These are phyloP conservation scores for Colletotrichum sojae DNA, from an alignment of 2,329 filamentous ascomycete genomes.

Conservation along the genomic window DNA sequence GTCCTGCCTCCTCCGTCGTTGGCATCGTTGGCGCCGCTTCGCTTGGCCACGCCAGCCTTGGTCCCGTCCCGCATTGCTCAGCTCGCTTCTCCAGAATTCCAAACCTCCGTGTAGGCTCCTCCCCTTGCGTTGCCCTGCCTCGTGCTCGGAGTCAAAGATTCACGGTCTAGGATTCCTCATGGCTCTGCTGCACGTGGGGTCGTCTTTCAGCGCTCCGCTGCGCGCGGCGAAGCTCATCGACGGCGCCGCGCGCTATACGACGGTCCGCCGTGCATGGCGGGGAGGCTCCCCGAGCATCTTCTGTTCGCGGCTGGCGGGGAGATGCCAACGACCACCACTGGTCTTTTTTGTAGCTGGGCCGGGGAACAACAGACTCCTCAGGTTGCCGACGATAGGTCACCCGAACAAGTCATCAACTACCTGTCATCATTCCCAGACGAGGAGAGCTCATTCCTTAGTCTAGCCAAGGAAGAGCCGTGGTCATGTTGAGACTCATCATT, in stretches of 20 bases:
- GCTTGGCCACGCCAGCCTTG: conserved; percentile 20
- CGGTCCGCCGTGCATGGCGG: conserved; percentile 11
- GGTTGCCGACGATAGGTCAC: conserved; percentile 1
- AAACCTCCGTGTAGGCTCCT: background rate
- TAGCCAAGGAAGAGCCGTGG: background rate
- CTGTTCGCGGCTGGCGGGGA: conserved; percentile 13
- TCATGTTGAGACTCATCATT: background rate
- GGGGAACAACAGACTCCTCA: background rate
- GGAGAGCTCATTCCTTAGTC: background rate
- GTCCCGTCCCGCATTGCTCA: conserved; percentile 7
- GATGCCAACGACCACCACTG: conserved; percentile 8
- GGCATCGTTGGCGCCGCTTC: conserved; percentile 21
- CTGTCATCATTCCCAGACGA: background rate
- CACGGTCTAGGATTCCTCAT: conserved; percentile 1
- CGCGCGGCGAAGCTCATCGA: background rate
- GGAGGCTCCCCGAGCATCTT: background rate
- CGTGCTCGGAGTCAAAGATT: background rate
- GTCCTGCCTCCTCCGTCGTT: background rate
- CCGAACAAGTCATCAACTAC: background rate
- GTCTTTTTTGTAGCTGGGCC: background rate
- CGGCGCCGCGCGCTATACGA: conserved; percentile 3
- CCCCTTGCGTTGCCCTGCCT: background rate
- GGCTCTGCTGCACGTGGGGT: conserved; percentile 19
- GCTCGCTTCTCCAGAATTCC: background rate
- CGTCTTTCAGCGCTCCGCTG: conserved; percentile 7